Base-by-base conservation (phyloP, 768 basidiomycete genomes). In the Hygrocybe punicea region DNA sequence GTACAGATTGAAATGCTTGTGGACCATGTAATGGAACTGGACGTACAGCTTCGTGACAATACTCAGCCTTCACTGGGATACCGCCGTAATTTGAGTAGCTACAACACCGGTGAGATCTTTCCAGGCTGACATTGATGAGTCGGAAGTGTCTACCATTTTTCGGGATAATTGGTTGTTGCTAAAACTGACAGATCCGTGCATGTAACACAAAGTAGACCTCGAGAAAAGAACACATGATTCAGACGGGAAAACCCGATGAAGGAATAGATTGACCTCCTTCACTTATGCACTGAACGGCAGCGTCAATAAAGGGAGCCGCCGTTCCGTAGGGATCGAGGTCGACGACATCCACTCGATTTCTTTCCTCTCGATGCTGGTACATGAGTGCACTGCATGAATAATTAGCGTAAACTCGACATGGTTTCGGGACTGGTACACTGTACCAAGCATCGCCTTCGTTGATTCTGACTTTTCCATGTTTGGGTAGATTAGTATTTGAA, bases 311-410 rank as follows among this genome's bases (percentile, higher is more conserved):
- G 2, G 96, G 97, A 4, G 93, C 89, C 0, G 97, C 97, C 8
- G 93, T 96, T 1, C 97, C 97, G 65, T 98, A 99, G 0, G 97
- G 97, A 69, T 99, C 97, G 24, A 99, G 81, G 69, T 99, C 97
- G n/a, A 99, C 86, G 25, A 91, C 91, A 60, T 98, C 95, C 17
- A 98, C 94, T 2, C 87, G 84, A 10, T 78, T 72, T 46, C 77
- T 80, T 51, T 86, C 85, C 25, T 84, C 77, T 37, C 94, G 86
- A 66, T 94, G 93, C 47, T 80, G 81, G 67, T 97, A 98, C 91
- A 99, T 93, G 51, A 94, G 75, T 3, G 89, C 80, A 65, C 95
- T 97, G 49, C 14, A 23, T 45, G 44, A 21, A 8, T 34, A 42
- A 13, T 19, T 46, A n/a, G 36, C 23, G 19, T 9, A 44, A n/a